Percentiles rank a stretch among this genome's conserved stretches.
These are phyloP conservation scores for Hymenoscyphus albidus DNA, from an alignment of 2,329 filamentous ascomycete genomes.

Conservation along the genomic window DNA sequence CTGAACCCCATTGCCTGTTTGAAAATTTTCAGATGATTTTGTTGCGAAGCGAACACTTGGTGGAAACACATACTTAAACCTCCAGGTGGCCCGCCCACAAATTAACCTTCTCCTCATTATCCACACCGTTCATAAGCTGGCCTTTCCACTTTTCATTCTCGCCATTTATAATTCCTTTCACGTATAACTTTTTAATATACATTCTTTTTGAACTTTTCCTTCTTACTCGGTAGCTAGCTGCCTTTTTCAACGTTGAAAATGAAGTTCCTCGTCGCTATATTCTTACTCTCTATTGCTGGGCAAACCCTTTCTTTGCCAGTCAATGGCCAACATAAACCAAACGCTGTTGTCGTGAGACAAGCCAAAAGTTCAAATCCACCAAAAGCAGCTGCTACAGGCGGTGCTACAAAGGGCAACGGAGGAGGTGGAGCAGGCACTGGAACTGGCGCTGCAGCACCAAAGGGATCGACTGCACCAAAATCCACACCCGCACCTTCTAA, in stretches of 20 bases:
- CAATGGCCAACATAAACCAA: background rate
- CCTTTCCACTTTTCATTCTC: background rate
- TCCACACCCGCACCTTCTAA: background rate
- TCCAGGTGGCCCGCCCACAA: background rate
- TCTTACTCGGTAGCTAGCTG: background rate
- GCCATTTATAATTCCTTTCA: background rate
- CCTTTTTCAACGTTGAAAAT: slow-evolving; percentile 17
- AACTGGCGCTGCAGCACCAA: no score
- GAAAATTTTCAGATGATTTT: background rate
- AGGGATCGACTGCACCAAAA: no score
- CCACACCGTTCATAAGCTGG: background rate
- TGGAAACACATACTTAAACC: background rate
- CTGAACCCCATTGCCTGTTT: background rate
- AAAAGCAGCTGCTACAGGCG: background rate
- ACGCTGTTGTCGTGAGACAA: background rate
- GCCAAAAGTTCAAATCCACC: background rate
- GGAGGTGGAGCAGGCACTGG: background rate
- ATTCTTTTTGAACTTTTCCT: background rate
- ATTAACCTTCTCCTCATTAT: background rate
- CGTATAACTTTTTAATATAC: background rate
- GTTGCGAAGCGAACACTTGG: background rate
- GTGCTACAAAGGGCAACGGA: background rate
- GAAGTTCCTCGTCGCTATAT: slow-evolving; percentile 20
- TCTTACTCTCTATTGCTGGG: slow-evolving; percentile 17
- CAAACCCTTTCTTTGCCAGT: slow-evolving; percentile 16